Conservation (phyloP, 441 rosid species). For the Daphne laureola region DNA sequence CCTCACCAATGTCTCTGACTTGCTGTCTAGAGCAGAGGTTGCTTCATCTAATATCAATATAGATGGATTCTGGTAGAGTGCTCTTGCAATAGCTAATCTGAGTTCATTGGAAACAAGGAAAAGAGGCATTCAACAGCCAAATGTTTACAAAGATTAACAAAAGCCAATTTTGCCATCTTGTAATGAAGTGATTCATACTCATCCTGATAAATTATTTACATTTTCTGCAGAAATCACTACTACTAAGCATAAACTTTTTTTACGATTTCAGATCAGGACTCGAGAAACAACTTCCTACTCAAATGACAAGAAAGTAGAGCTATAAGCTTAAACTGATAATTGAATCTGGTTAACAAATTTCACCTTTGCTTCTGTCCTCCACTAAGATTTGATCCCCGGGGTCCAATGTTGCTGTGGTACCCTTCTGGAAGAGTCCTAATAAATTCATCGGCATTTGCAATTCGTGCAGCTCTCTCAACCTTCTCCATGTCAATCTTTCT, state of each 20-base stretch:
- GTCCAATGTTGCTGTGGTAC: slow-evolving; percentile 67
- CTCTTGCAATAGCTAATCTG: slow-evolving; percentile 91
- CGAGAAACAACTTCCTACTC: background rate
- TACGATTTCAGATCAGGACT: no score
- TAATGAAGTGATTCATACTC: no score
- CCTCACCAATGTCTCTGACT: slow-evolving; percentile 75
- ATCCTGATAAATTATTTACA: no score
- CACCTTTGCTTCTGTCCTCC: slow-evolving; percentile 97
- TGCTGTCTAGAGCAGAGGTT: slow-evolving; percentile 88
- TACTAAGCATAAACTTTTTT: background rate
- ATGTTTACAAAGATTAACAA: background rate
- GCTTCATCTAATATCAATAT: slow-evolving; percentile 92
- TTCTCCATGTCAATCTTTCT: slow-evolving; percentile 55
- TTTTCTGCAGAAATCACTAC: slow-evolving; percentile 1
- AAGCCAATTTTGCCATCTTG: no score
- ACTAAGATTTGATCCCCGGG: slow-evolving; percentile 81
- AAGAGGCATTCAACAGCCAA: background rate
- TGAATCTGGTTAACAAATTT: slow-evolving; percentile 4
- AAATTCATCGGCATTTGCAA: slow-evolving; percentile 88
- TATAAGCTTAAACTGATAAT: background rate
- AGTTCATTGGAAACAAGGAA: slow-evolving; percentile 9
- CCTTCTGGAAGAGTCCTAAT: slow-evolving; percentile 69
- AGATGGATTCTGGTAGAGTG: slow-evolving; percentile 68
- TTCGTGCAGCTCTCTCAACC: slow-evolving; percentile 66
- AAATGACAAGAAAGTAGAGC: background rate